Evolutionary conservation across 2,329 filamentous ascomycete genomes (phyloP).

Genomic region (Cylindrodendrum hubeiense): DNA sequence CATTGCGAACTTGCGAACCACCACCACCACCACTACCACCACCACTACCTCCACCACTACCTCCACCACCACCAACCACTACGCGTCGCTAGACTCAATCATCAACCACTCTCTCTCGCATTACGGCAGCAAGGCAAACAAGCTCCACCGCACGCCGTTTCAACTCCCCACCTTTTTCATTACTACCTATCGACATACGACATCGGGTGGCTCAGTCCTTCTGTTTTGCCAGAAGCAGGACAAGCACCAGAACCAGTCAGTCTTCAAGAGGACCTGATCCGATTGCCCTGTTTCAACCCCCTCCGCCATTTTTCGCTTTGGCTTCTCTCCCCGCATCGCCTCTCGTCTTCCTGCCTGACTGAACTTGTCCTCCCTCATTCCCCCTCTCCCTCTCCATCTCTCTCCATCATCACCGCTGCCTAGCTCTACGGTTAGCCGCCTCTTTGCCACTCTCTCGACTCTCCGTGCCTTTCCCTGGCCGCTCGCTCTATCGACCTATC

Average conservation of each 20-base stretch:
- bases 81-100: not conserved
- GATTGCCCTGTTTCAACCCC: constrained; percentile 19
- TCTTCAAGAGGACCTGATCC: not conserved
- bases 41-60: too few species aligned
- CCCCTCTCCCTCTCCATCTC: constrained; percentile 4
- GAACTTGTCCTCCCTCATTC: constrained; percentile 2
- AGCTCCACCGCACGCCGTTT: constrained; percentile 20
- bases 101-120: not conserved
- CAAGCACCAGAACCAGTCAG: not conserved
- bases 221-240: not conserved
- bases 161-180: constrained; percentile 23
- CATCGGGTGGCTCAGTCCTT: not conserved
- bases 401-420: not conserved
- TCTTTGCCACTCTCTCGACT: constrained; percentile 3
- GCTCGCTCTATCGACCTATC: not conserved
- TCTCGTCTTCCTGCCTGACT: constrained; percentile 10
- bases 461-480: not conserved
- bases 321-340: constrained; percentile 11
- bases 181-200: not conserved
- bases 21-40: too few species aligned
- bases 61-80: too few species aligned
- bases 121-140: constrained; percentile 18
- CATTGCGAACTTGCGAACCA: constrained; percentile 23
- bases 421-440: not conserved
- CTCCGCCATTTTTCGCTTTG: constrained; percentile 8